Percentiles rank a stretch among this genome's conserved stretches.
These are phyloP conservation scores for Fusarium buxicola DNA, from an alignment of 2,329 filamentous ascomycete species.

Conservation along the genomic window DNA sequence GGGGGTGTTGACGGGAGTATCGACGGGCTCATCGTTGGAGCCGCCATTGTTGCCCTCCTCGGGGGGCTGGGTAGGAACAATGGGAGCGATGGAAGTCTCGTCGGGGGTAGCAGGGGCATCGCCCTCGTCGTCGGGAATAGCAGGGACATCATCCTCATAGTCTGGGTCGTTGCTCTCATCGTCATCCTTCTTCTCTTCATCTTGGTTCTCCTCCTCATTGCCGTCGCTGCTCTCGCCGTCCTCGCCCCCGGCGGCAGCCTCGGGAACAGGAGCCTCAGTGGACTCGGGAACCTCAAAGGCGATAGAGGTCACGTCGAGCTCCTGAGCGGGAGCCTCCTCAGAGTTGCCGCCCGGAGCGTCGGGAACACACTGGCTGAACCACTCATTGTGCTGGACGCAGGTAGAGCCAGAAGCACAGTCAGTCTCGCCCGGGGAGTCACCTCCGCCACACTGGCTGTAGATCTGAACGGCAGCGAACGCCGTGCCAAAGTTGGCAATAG, in stretches of 20 bases:
- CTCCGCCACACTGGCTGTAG: conserved; percentile 35
- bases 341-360: conserved; percentile 1
- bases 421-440: conserved; percentile 24
- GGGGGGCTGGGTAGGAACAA: not conserved
- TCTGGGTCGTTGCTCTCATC: not conserved
- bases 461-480: conserved; percentile 35
- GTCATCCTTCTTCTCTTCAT: conserved; percentile 5
- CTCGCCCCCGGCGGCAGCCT: not conserved
- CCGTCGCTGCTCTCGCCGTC: not conserved
- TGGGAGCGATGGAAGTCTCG: not conserved
- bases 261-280: not conserved
- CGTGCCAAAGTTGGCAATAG: conserved; percentile 35
- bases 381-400: conserved; percentile 33
- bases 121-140: not conserved
- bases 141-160: not conserved
- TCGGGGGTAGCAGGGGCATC: not conserved
- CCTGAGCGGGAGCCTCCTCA: conserved; percentile 11
- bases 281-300: not conserved
- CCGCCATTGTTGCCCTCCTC: not conserved
- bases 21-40: not conserved
- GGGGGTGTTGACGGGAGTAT: conserved; percentile 1
- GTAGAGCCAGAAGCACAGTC: conserved; percentile 32
- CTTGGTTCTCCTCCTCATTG: not conserved
- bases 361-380: conserved; percentile 40
- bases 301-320: not conserved